A percentile compares a stretch with the other conserved stretches of the same genome.
phyloP scores from a whole-genome alignment of 768 basidiomycete genomes.

The Lactarius quietus region DNA sequence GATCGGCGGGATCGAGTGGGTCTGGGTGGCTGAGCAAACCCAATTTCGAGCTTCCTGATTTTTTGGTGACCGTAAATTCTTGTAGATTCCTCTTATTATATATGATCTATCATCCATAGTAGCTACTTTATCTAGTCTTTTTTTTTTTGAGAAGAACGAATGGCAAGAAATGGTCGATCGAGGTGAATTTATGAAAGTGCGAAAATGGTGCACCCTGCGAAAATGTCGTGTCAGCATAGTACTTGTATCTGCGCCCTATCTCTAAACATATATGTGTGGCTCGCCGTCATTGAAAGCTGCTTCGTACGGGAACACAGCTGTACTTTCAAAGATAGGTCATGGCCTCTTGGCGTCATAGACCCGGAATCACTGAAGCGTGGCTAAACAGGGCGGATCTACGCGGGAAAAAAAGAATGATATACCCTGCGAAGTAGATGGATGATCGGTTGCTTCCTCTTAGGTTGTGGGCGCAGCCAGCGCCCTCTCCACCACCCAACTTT shows the following conservation, averaged over 20 bases:
- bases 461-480: slow-evolving; percentile 17
- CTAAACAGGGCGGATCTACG: background rate
- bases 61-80: no score
- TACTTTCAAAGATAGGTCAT: slow-evolving; percentile 39
- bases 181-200: no score
- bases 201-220: no score
- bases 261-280: slow-evolving; percentile 28
- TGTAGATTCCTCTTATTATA: no score
- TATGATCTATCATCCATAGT: no score
- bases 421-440: slow-evolving; percentile 34
- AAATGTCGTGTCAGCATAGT: no score
- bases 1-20: no score
- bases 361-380: slow-evolving; percentile 37
- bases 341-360: slow-evolving; percentile 34
- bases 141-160: no score
- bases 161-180: no score
- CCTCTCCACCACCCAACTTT: slow-evolving; percentile 40
- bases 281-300: background rate
- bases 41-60: no score
- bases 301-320: background rate
- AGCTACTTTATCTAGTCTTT: no score
- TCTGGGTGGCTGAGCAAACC: no score
- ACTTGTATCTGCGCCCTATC: slow-evolving; percentile 38
- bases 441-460: slow-evolving; percentile 17
- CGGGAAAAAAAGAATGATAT: background rate